Base-by-base conservation (phyloP, 2,329 filamentous ascomycete species). In the Trichophyton mentagrophytes region DNA sequence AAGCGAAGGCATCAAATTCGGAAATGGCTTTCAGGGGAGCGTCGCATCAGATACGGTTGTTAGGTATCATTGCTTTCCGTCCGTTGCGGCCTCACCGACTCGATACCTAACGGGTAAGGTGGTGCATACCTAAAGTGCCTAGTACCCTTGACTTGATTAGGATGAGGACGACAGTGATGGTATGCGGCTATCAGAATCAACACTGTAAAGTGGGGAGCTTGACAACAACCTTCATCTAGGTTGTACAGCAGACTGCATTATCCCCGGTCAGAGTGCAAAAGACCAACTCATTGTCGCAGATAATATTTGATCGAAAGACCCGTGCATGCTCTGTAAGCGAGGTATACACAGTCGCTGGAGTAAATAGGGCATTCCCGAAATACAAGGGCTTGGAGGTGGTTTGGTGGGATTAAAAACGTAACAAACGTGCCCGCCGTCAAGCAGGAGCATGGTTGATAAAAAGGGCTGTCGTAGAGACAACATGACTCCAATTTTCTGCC, bases 21-120 rank as follows among this genome's bases (percentile, higher is more conserved):
- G 13, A 5, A 27, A 27, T 55, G n/a, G 30, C 13, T 17, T 2
- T 17, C 51, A 13, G 13, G 51, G 51, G 30, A 55, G 25, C 33
- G n/a, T 55, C 38, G 51, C 51, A 36, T 55, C 51, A 36, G 27
- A 38, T 33, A 51, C 46, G 8, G 33, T 55, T 55, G 33, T 55
- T 55, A 55, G 51, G 51, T 55, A 55, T 55, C 51, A 55, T 55
- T 55, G 27, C 51, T 55, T 55, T 27, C 27, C 30, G 51, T 36
- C 13, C 30, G 49, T 55, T 36, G 51, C 51, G 51, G 51, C 51
- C 51, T 55, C 51, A 55, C 51, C 51, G 51, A 55, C 51, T 55
- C 51, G 51, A 30, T 55, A 55, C 51, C 51, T 55, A 55, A 55
- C 51, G 15, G 33, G 51, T 55, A 27, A 36, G 51, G 51, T 55